These are phyloP conservation scores for Alternaria brassicicola DNA, from an alignment of 2,329 filamentous ascomycete genomes.

Conservation along the genomic window DNA sequence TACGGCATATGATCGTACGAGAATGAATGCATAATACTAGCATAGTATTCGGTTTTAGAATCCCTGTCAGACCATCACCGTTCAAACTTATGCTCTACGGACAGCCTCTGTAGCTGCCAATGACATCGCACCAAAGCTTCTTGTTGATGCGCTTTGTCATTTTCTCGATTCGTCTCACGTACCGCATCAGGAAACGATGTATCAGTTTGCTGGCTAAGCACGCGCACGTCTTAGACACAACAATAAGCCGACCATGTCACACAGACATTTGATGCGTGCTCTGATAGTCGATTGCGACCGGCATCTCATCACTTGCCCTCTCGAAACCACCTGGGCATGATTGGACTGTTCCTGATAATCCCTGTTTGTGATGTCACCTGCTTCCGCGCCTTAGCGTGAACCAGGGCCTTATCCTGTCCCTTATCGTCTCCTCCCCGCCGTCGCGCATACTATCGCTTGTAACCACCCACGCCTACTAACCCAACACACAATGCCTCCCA, in stretches of 20 bases:
- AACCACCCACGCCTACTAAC: not conserved
- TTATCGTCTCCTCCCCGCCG: not conserved
- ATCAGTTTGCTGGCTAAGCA: not conserved
- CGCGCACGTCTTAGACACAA: not conserved
- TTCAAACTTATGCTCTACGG: too few relatives aligned
- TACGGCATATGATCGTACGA: not conserved
- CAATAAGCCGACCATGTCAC: not conserved
- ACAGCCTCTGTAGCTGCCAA: too few relatives aligned
- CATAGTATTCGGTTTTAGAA: not conserved
- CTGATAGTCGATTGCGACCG: not conserved
- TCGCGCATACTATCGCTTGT: not conserved
- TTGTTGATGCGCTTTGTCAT: not conserved
- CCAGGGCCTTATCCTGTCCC: not conserved
- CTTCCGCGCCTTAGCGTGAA: constrained; percentile 24
- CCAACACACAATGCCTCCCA: constrained; percentile 11
- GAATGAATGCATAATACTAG: not conserved
- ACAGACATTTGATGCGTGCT: not conserved
- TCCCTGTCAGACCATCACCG: too few relatives aligned
- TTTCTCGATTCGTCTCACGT: not conserved
- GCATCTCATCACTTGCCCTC: not conserved
- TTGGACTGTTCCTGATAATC: not conserved
- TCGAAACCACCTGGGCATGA: not conserved
- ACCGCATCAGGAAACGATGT: not conserved
- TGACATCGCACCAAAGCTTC: too few relatives aligned
- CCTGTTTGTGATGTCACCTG: constrained; percentile 24